Base-by-base conservation (phyloP, 202 grass and related monocot species). In the Schoenoplectus triqueter region DNA sequence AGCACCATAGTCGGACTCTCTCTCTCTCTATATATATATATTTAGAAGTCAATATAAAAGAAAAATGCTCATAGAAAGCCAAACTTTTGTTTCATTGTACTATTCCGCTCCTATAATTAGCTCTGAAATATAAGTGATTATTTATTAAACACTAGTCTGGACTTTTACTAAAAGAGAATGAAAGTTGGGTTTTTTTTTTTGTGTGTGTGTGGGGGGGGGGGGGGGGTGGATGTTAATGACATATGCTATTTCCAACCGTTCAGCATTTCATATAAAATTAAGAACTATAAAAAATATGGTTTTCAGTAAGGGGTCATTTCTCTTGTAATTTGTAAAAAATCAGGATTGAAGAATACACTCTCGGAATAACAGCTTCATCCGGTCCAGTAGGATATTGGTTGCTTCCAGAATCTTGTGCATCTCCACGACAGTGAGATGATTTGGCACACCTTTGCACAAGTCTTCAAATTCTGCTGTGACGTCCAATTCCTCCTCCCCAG, bases 351-450 rank as follows among this genome's bases (percentile, higher is more conserved):
- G 51, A 61, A 60, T 91, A 98, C 95, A 88, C 92, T 92, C 72
- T 85, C 31, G 47, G 18, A 68, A 93, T 78, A 67, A 93, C 77
- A 19, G 86, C 89, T 67, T 98, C 91, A 42, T 93, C 95, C 2
- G 88, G 82, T 41, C 89, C 91, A 13, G 88, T 85, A 70, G 88
- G 42, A 81, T n/a, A n/a, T n/a, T n/a, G n/a, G n/a, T n/a, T n/a
- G 85, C 91, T 82, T 95, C 63, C 50, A 95, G 95, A 82, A 98
- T 91, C 87, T 86, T 88, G 22, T 87, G 85, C 91, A 98, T 93
- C 67, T 93, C 91, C 14, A 93, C 87, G 0, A 88, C 62, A 5
- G 92, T 88, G 69, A 98, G 88, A 73, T 87, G 92, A 45, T 90
- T 87, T 67, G 70, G 80, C 40, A 89, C 78, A 46, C 84, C 85